Percentiles rank a stretch among this genome's conserved stretches.
Conservation (phyloP, 352 stramenopile genomes). For the Globisporangium middletonii region DNA sequence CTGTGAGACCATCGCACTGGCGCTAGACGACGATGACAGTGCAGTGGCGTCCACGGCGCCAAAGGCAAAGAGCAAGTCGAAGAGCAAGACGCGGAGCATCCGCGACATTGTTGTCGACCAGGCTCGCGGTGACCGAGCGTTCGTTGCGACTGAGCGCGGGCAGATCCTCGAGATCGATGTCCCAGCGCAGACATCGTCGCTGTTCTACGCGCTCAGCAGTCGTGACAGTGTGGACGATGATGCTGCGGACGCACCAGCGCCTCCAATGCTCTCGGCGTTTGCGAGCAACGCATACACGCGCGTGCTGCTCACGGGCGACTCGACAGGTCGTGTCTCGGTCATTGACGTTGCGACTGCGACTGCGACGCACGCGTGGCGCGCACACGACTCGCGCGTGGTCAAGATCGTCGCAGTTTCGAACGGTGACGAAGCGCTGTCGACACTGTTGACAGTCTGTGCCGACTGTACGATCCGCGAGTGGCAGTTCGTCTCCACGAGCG, state of each 20-base stretch:
- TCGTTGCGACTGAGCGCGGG: slow-evolving; percentile 62
- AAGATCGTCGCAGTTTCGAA: slow-evolving; percentile 57
- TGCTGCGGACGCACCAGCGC: not conserved
- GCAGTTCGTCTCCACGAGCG: slow-evolving; percentile 16
- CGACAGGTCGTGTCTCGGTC: slow-evolving; percentile 38
- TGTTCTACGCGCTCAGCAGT: slow-evolving; percentile 23
- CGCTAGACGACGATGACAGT: not conserved
- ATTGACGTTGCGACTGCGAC: slow-evolving; percentile 32
- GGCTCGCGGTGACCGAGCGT: slow-evolving; percentile 23
- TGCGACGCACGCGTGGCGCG: slow-evolving; percentile 36
- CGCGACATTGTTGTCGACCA: slow-evolving; percentile 44
- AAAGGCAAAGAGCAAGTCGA: slow-evolving; percentile 21
- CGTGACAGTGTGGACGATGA: not conserved
- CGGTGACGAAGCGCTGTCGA: slow-evolving; percentile 10
- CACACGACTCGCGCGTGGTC: slow-evolving; percentile 54
- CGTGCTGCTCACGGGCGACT: slow-evolving; percentile 53
- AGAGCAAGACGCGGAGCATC: slow-evolving; percentile 25
- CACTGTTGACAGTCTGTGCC: slow-evolving; percentile 55
- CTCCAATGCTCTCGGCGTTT: slow-evolving; percentile 33
- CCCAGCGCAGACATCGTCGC: slow-evolving; percentile 17
- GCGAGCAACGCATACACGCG: slow-evolving; percentile 23
- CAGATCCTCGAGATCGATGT: slow-evolving; percentile 47
- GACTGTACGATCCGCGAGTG: slow-evolving; percentile 64
- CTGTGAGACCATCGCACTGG: slow-evolving; percentile 14
- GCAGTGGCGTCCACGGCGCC: slow-evolving; percentile 3